Percentiles rank a stretch among this genome's conserved stretches.
phyloP scores from a whole-genome alignment of 2,329 filamentous ascomycete genomes.

The Diaporthe longicolla region DNA sequence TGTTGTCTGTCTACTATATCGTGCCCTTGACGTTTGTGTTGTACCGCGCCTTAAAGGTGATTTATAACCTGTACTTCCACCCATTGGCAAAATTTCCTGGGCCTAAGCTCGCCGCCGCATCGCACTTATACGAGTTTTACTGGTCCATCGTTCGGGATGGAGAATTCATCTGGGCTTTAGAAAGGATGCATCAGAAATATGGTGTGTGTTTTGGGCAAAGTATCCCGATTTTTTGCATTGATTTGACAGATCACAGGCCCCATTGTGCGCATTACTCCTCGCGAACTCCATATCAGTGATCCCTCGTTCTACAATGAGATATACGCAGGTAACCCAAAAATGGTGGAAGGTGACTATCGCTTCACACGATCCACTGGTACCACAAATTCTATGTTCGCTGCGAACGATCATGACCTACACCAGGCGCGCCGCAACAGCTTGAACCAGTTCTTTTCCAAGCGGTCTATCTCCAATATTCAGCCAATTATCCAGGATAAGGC shows the following conservation, averaged over 20 bases:
- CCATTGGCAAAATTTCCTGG: not conserved
- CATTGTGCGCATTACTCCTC: not conserved
- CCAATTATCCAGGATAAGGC: not conserved
- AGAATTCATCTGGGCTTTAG: not conserved
- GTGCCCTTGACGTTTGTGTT: not conserved
- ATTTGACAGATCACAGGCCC: not conserved
- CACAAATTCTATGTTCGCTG: not conserved
- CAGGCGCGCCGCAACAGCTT: not conserved
- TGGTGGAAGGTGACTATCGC: not conserved
- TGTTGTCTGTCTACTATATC: not conserved
- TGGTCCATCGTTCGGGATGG: not conserved
- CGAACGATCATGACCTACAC: not conserved
- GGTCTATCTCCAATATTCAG: not conserved
- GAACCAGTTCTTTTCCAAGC: not conserved
- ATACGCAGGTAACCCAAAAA: not conserved
- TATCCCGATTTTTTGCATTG: too few relatives aligned
- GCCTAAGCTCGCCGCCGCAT: conserved; percentile 9
- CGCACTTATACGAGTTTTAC: not conserved
- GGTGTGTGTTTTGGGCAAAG: not conserved
- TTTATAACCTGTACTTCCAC: not conserved
- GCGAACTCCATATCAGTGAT: not conserved
- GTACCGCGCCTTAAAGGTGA: not conserved
- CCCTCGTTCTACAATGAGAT: conserved; percentile 6
- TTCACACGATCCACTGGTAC: not conserved
- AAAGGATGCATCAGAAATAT: not conserved